Conservation (phyloP, 371 early-diverging fungal species). For the Fennellomyces sp. region DNA sequence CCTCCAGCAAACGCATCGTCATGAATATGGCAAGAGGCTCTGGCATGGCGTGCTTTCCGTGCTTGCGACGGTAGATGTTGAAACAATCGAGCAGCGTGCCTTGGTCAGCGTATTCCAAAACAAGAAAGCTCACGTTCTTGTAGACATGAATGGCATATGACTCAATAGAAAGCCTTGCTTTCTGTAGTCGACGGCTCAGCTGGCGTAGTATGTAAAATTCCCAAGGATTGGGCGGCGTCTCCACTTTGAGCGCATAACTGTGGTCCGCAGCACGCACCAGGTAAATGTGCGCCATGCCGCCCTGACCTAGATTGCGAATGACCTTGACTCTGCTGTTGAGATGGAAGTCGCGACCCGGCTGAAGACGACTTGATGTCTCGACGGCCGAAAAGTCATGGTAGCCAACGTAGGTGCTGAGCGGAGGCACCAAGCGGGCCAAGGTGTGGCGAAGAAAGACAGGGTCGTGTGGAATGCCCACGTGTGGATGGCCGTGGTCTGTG, state of each 20-base stretch:
- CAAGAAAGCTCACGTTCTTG: conserved; percentile 30
- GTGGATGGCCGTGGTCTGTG: not conserved
- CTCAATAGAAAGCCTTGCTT: not conserved
- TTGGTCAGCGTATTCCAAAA: conserved; percentile 25
- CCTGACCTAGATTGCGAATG: conserved; percentile 35
- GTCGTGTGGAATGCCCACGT: conserved; percentile 4
- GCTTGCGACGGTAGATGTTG: conserved; percentile 20
- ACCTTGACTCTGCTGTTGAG: not conserved
- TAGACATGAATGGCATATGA: conserved; percentile 13
- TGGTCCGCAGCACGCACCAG: not conserved
- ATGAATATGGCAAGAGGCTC: conserved; percentile 41
- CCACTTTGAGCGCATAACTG: conserved; percentile 33
- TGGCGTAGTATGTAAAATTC: conserved; percentile 48
- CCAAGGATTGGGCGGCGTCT: conserved; percentile 42
- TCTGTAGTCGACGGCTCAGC: conserved; percentile 5
- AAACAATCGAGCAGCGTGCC: conserved; percentile 40
- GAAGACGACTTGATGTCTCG: not conserved
- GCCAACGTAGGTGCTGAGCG: not conserved
- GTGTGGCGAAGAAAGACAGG: not conserved
- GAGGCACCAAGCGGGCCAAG: not conserved
- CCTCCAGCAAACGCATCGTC: conserved; percentile 22
- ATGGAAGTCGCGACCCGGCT: not conserved
- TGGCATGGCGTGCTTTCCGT: conserved; percentile 22
- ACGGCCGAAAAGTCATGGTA: not conserved
- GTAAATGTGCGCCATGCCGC: conserved; percentile 44